Evolutionary conservation across 2,329 filamentous ascomycete species (phyloP), one percentile per base, ranked within the genome.

Genomic region (Diaporthe citrichinensis): DNA sequence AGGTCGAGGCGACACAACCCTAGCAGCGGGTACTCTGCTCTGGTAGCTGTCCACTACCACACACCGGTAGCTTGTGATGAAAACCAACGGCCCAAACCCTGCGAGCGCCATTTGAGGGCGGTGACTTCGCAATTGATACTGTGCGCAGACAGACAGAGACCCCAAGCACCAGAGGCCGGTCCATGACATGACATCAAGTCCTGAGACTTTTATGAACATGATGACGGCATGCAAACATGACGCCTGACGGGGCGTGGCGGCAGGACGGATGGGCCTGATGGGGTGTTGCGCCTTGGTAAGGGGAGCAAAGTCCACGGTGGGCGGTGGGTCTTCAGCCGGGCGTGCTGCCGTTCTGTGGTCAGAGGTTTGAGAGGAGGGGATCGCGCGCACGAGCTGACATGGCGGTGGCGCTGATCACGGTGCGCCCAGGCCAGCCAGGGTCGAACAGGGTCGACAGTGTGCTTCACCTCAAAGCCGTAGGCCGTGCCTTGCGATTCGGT

Each of bases 151-250:
- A 69, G n/a, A 41, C n/a, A 55, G 34, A 25, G 25, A 31, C 28
- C 10, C 28, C 36, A 41, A 25, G 36, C 34, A 57, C 20, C 51
- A 53, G 39, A 44, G 71, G 36, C 28, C 20, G n/a, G 36, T 28
- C 58, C 49, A 57, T 53, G 34, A 44, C 28, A 73, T 67, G 71
- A 73, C 71, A 73, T 73, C 71, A 65, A 59, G 39, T 15, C 44
- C 25, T 23, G 59, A 55, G 58, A 44, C 4, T 73, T 53, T 17
- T 34, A n/a, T 55, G 49, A 53, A 61, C 34, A 46, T 57, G 39
- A 73, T 73, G 71, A 73, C 71, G 71, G 71, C 58, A 73, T 73
- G 46, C 34, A 59, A 46, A 65, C 39, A 65, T 31, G 57, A 65
- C 71, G 46, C 46, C 58, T 68, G 46, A 44, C 69, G 69, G 28